Evolutionary conservation across 345 rosid genomes (phyloP).

Genomic region (Salix brachista): DNA sequence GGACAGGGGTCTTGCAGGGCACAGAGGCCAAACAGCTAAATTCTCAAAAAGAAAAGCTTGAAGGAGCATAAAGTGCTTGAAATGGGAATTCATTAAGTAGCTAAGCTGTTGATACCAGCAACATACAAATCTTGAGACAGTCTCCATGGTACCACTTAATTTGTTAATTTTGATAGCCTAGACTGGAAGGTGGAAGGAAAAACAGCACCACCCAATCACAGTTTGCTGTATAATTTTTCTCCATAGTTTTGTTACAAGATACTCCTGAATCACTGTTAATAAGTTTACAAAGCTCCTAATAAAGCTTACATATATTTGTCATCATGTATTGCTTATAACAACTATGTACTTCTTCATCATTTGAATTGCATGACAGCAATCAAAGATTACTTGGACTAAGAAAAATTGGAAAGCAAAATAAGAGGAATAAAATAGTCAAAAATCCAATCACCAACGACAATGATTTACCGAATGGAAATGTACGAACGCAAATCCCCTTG

Average conservation of each 20-base stretch:
- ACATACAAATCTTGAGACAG: neutral
- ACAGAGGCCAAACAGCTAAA: neutral
- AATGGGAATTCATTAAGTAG: neutral
- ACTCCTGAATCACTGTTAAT: neutral
- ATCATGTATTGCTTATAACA: neutral
- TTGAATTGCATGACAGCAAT: constrained; percentile 1
- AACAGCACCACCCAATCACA: neutral
- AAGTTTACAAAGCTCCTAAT: too few species aligned
- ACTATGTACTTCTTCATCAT: neutral
- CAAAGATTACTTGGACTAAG: neutral
- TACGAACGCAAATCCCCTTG: constrained; percentile 95
- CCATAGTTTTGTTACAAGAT: neutral
- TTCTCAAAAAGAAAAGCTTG: neutral
- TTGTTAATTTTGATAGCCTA: neutral
- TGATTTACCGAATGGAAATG: constrained; percentile 86
- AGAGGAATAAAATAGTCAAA: neutral
- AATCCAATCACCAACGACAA: neutral
- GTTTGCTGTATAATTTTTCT: neutral
- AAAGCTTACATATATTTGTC: neutral
- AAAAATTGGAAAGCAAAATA: neutral
- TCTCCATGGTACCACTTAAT: neutral
- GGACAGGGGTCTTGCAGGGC: neutral
- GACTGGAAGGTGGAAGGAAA: neutral
- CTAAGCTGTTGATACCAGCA: neutral
- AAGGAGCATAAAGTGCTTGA: too few species aligned